A percentile compares a stretch with the other conserved stretches of the same genome.
Evolutionary conservation across 2,329 filamentous ascomycete species (phyloP).

Genomic region (Rasamsonia emersonii): DNA sequence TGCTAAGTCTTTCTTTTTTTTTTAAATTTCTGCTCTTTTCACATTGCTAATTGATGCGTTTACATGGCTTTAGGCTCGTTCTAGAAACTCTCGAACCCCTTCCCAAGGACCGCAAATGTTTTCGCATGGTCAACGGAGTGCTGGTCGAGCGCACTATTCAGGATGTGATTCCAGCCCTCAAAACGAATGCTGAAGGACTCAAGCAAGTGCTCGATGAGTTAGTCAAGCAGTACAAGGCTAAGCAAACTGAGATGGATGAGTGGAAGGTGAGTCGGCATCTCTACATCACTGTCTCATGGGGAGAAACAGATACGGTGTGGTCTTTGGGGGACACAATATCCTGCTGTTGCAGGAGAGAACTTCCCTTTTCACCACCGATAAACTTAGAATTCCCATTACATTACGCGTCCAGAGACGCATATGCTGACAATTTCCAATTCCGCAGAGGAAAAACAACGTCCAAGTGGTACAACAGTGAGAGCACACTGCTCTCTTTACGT

Average conservation of each 20-base stretch:
- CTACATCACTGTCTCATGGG: slow-evolving; percentile 4
- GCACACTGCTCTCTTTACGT: slow-evolving; percentile 2
- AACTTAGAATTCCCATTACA: no score
- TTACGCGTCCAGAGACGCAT: no score
- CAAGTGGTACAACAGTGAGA: slow-evolving; percentile 39
- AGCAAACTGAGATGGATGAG: slow-evolving; percentile 90
- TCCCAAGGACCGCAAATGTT: slow-evolving; percentile 82
- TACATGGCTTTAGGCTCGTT: slow-evolving; percentile 70
- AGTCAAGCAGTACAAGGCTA: slow-evolving; percentile 90
- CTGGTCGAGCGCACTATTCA: slow-evolving; percentile 88
- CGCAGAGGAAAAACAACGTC: slow-evolving; percentile 42
- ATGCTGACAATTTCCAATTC: slow-evolving; percentile 1
- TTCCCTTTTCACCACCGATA: not conserved
- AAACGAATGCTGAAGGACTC: slow-evolving; percentile 88
- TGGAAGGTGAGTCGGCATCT: slow-evolving; percentile 70
- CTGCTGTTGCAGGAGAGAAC: no score
- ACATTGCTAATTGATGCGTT: slow-evolving; percentile 10
- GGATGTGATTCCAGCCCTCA: slow-evolving; percentile 82
- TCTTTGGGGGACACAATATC: no score
- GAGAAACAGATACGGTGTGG: not conserved
- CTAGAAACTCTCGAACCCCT: slow-evolving; percentile 84
- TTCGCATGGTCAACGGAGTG: slow-evolving; percentile 97
- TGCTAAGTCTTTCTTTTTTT: no score
- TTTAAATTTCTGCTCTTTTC: not conserved
- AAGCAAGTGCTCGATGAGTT: slow-evolving; percentile 91